Conservation (phyloP, 139 green algal species). For the Spirogloea muscicola region DNA sequence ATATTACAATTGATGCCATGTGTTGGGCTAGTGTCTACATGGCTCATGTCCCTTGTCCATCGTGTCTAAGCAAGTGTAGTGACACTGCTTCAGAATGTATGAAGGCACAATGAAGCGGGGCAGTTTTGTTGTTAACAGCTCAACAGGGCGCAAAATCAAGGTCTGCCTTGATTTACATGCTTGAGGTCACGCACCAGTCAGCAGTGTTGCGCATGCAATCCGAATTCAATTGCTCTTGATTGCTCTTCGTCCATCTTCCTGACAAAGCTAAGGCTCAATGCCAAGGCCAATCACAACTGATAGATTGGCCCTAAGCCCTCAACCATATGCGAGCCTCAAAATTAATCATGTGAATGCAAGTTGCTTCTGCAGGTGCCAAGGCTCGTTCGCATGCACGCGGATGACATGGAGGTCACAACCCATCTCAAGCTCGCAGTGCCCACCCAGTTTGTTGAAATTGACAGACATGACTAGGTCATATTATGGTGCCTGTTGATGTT, state of each 20-base stretch:
- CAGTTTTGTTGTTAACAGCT: slow-evolving; percentile 51
- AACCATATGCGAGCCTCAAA: no score
- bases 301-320: no score
- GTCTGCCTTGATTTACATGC: slow-evolving; percentile 59
- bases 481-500: slow-evolving; percentile 6
- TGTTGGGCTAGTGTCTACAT: not conserved
- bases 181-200: no score
- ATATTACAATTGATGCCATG: not conserved
- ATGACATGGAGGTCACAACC: slow-evolving; percentile 49
- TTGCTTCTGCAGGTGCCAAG: slow-evolving; percentile 39
- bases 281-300: no score
- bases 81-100: slow-evolving; percentile 78
- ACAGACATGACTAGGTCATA: not conserved
- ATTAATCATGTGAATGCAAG: no score
- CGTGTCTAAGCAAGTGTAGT: no score
- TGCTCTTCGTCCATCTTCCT: no score
- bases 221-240: no score
- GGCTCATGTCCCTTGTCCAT: not conserved
- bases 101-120: slow-evolving; percentile 64
- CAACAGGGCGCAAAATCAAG: slow-evolving; percentile 60
- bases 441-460: not conserved
- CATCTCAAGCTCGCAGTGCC: not conserved
- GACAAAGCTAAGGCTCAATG: no score
- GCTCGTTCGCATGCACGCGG: slow-evolving; percentile 51
- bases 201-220: no score